Percentiles rank a stretch among this genome's conserved stretches.
Conservation (phyloP, 1,284 basidiomycete species). For the Ceratobasidium sp. region DNA sequence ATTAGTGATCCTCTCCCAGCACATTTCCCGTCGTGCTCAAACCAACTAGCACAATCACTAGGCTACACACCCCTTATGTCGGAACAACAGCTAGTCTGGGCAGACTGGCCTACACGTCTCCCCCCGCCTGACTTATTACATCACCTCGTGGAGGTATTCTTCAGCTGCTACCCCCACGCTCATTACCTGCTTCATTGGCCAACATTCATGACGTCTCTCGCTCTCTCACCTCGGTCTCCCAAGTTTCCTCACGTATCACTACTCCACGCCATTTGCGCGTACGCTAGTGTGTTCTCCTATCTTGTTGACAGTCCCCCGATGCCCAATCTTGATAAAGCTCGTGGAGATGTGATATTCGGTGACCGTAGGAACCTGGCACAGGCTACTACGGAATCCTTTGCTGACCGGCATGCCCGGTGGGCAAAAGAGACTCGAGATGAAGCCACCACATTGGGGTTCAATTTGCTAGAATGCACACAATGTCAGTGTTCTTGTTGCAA, state of each 20-base stretch:
- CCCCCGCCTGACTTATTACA: constrained; percentile 41
- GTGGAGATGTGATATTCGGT: constrained; percentile 24
- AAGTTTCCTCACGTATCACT: constrained; percentile 43
- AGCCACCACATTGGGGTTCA: constrained; percentile 5
- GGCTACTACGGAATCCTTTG: constrained; percentile 3
- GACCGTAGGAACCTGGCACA: constrained; percentile 5
- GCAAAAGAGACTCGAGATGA: constrained; percentile 28
- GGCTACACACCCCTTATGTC: not conserved
- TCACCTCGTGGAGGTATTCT: constrained; percentile 46
- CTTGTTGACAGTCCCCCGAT: constrained; percentile 21
- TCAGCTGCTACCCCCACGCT: constrained; percentile 45
- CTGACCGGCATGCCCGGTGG: constrained; percentile 26
- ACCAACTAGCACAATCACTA: not conserved
- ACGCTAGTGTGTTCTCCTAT: constrained; percentile 33
- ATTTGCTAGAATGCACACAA: constrained; percentile 27
- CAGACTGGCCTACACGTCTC: constrained; percentile 67
- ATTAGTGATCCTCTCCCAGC: not conserved
- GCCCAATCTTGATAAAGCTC: not conserved
- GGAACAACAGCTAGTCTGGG: constrained; percentile 60
- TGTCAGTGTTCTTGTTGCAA: not conserved
- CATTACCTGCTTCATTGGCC: constrained; percentile 46
- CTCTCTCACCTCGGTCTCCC: constrained; percentile 21
- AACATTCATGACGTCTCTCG: constrained; percentile 45
- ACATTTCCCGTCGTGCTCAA: not conserved
- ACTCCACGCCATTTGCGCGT: constrained; percentile 38